Base-by-base conservation (phyloP, 2,329 filamentous ascomycete genomes). In the Incumbomyces delicatus region DNA sequence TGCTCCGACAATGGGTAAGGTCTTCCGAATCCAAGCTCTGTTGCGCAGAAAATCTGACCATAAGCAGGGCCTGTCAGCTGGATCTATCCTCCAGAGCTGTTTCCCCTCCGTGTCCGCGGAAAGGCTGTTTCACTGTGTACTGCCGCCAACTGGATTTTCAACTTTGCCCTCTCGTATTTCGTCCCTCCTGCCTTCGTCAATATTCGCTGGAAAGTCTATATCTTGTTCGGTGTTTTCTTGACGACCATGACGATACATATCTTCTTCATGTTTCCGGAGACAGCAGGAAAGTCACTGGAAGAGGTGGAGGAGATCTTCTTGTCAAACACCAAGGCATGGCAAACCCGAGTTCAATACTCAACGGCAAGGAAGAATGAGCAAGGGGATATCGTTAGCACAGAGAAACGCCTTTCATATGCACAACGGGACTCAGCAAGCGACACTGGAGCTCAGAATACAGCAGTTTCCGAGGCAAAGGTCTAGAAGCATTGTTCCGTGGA, bases 181-280 rank as follows among this genome's bases (percentile, higher is more conserved):
- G 72, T 77, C 0, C 74, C 76, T 0, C 75, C 75, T 0, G 72
- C 75, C 0, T 79, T 80, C 53, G 72, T 73, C 53, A 78, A 73
- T 59, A 78, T 78, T 54, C 57, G 69, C 53, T 78, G 74, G 68
- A 64, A 75, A 57, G 79, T 79, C 52, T 89, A 88, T 64, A 76
- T 88, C 63, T 72, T 90, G 53, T 90, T 90, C 59, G 85, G 75
- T 11, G 73, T 79, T 13, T 87, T 87, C 69, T 85, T 83, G 60
- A 73, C 73, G 1, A 71, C 72, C 5, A 83, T 84, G 57, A 79
- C 80, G 34, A 61, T 87, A 43, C 83, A 87, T 61, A 79, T 85
- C 58, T 77, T 77, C 61, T 70, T 88, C 53, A 63, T 73, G 13
- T 79, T 78, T 55, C 82, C 81, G 0, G 77, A 87, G 64, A 87